Percentiles rank a stretch among this genome's conserved stretches.
These are phyloP conservation scores for Globisporangium spiculum DNA, from an alignment of 352 stramenopile species.

Conservation along the genomic window DNA sequence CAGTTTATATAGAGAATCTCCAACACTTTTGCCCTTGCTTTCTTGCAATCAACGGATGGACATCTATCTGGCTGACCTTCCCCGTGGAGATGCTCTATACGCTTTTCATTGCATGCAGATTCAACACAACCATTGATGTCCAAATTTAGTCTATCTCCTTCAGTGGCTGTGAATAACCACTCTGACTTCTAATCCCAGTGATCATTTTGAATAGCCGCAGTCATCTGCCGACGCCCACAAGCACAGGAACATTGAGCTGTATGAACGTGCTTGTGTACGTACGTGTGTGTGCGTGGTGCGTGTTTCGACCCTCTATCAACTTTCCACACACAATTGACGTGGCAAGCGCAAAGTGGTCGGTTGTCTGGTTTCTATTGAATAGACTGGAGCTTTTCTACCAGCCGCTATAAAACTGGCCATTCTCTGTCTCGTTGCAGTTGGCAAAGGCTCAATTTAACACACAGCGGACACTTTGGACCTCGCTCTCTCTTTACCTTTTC, in stretches of 20 bases:
- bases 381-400: background rate
- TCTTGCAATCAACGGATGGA: background rate
- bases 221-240: background rate
- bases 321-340: conserved; percentile 2
- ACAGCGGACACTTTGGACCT: background rate
- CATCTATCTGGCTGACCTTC: too few species aligned
- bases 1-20: conserved; percentile 6
- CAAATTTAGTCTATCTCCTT: too few species aligned
- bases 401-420: background rate
- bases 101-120: background rate
- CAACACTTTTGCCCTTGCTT: background rate
- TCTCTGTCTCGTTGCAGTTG: background rate
- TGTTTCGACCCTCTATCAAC: background rate
- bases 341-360: background rate
- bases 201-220: background rate
- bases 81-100: background rate
- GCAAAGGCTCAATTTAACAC: background rate
- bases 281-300: background rate
- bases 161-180: too few species aligned
- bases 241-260: background rate
- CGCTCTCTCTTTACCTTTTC: background rate
- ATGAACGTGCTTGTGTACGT: background rate
- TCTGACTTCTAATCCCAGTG: too few species aligned
- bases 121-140: background rate
- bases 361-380: background rate